Percentiles rank a stretch among this genome's conserved stretches.
phyloP scores from a whole-genome alignment of 192 early-diverging fungal genomes.

The Coemansia sp. region DNA sequence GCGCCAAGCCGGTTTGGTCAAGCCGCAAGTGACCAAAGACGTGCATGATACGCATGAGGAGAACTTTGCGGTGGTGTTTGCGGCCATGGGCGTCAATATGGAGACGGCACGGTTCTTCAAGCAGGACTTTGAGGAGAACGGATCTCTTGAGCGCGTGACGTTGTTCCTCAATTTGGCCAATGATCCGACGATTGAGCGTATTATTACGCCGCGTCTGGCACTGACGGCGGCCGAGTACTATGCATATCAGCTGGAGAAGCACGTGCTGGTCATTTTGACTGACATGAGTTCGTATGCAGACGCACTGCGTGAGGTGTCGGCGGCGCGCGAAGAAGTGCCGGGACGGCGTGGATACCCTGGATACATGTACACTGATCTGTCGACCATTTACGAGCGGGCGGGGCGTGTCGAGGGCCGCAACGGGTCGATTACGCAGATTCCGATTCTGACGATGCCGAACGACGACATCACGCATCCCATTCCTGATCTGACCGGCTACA shows the following conservation, averaged over 20 bases:
- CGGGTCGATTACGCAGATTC: constrained; percentile 98
- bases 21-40: constrained; percentile 83
- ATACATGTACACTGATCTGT: constrained; percentile 99
- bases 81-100: constrained; percentile 99
- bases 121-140: constrained; percentile 99
- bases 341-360: constrained; percentile 99
- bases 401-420: constrained; percentile 96
- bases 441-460: constrained; percentile 99
- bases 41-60: constrained; percentile 95
- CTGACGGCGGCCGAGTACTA: constrained; percentile 99
- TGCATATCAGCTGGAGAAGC: constrained; percentile 99
- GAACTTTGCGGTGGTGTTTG: constrained; percentile 99
- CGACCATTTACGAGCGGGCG: constrained; percentile 98
- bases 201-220: constrained; percentile 97
- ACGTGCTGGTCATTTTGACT: constrained; percentile 97
- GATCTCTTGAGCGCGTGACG: constrained; percentile 96
- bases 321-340: constrained; percentile 98
- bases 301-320: constrained; percentile 98
- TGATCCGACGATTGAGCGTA: constrained; percentile 99
- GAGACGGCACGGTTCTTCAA: constrained; percentile 99
- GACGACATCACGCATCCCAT: constrained; percentile 99
- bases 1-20: constrained; percentile 96
- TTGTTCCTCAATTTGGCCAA: constrained; percentile 99
- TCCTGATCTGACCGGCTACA: constrained; percentile 99
- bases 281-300: constrained; percentile 99